Evolutionary conservation across 2,329 filamentous ascomycete species (phyloP).

Genomic region (Eutypella sp.): DNA sequence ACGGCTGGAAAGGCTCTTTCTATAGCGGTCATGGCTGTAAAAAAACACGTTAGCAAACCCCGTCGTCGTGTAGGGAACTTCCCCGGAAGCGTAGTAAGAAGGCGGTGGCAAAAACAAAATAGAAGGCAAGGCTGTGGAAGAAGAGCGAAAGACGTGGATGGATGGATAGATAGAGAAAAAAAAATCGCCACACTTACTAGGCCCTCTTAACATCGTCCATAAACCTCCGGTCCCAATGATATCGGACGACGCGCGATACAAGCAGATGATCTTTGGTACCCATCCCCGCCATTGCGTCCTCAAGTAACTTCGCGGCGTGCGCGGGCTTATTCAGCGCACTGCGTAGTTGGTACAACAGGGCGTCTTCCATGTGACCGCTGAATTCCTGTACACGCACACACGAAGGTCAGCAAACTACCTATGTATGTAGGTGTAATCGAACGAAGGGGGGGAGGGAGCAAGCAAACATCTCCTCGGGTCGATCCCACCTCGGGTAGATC

Average conservation of each 20-base stretch:
- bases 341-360: slow-evolving; percentile 73
- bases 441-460: too few relatives aligned
- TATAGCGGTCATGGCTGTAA: slow-evolving; percentile 56
- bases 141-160: background rate
- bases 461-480: too few relatives aligned
- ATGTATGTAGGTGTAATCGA: too few relatives aligned
- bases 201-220: slow-evolving; percentile 74
- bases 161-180: background rate
- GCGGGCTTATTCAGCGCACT: slow-evolving; percentile 75
- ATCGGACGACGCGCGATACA: slow-evolving; percentile 69
- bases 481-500: too few relatives aligned
- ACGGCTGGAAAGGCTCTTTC: slow-evolving; percentile 59
- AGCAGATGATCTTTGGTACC: slow-evolving; percentile 84
- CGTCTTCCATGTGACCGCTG: slow-evolving; percentile 86
- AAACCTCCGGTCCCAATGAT: slow-evolving; percentile 76
- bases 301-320: slow-evolving; percentile 77
- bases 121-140: too few relatives aligned
- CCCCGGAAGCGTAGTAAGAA: too few relatives aligned
- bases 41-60: too few relatives aligned
- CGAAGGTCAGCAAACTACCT: slow-evolving; percentile 9
- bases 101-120: too few relatives aligned
- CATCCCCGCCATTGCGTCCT: slow-evolving; percentile 78
- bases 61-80: too few relatives aligned
- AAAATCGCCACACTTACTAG: slow-evolving; percentile 40
- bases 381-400: slow-evolving; percentile 54